Base-by-base conservation (phyloP, 2,329 filamentous ascomycete genomes). In the Cladosporium halotolerans region DNA sequence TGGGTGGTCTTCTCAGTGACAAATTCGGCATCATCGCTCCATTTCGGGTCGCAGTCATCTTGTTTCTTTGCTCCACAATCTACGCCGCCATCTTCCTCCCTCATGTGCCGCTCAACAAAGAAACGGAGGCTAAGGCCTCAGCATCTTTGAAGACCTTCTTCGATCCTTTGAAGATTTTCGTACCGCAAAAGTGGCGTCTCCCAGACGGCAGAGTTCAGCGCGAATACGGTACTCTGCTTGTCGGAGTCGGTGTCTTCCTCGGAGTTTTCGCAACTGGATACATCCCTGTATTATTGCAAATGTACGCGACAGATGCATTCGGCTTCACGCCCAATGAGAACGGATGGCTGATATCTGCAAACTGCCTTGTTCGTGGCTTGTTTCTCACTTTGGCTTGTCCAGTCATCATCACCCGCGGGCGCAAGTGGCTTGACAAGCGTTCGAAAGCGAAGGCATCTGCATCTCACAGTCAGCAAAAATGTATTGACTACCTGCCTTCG, bases 241-340 rank as follows among this genome's bases (percentile, higher is more conserved):
- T 88, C 3, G 84, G 82, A 16, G 69, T 75, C 0, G 85, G 85
- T 1, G 82, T 86, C 2, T 88, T 86, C 55, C 68, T 85, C 0
- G 84, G 81, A 0, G 83, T 88, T 63, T 73, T 87, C 1, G 84
- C 85, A 0, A 87, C 85, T 0, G 83, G 82, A 1, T 88, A 86
- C 53, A 83, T 84, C 0, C 80, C 82, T 0, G 73, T 80, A 0
- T 69, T 88, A 9, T 67, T 77, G 0, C 75, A 77, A 52, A 73
- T 77, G 69, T 77, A 75, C 59, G 67, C 72, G 4, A 76, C 74
- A 0, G 69, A 74, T 23, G 63, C 69, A 2, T 75, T 75, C 54
- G 65, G 64, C 6, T 77, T 77, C 51, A 70, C 70, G 3, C 72
- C 73, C 0, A 70, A 62, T 8, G 71, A 72, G 45, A 77, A 77